A percentile compares a stretch with the other conserved stretches of the same genome.
Evolutionary conservation across 169 alveolate genomes (phyloP).

Genomic region (Babesia sp.): DNA sequence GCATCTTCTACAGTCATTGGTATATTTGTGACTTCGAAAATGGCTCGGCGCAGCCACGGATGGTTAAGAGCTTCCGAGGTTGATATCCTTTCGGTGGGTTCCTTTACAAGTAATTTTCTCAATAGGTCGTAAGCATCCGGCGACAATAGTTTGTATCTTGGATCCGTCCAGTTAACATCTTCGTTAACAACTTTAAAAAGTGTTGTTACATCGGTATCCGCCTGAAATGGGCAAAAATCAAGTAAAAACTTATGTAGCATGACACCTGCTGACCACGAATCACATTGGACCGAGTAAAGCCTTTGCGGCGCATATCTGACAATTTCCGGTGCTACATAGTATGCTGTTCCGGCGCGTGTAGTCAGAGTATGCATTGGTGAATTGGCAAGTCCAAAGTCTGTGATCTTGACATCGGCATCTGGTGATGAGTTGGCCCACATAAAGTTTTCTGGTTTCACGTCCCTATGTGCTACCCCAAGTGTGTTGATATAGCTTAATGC

Average conservation of each 20-base stretch:
- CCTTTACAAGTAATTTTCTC: slow-evolving; percentile 82
- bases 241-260: slow-evolving; percentile 86
- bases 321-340: slow-evolving; percentile 86
- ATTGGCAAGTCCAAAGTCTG: slow-evolving; percentile 79
- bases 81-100: slow-evolving; percentile 84
- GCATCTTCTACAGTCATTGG: slow-evolving; percentile 53
- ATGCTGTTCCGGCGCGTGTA: slow-evolving; percentile 73
- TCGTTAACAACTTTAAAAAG: slow-evolving; percentile 74
- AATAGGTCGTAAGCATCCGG: slow-evolving; percentile 90
- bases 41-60: slow-evolving; percentile 79
- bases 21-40: slow-evolving; percentile 33
- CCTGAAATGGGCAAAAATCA: slow-evolving; percentile 84
- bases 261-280: slow-evolving; percentile 86
- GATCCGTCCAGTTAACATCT: slow-evolving; percentile 63
- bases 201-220: slow-evolving; percentile 78
- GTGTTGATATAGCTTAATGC: slow-evolving; percentile 80
- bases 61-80: slow-evolving; percentile 88
- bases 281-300: slow-evolving; percentile 82
- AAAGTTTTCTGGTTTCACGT: slow-evolving; percentile 88
- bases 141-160: slow-evolving; percentile 68
- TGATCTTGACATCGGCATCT: slow-evolving; percentile 82
- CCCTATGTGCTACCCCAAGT: slow-evolving; percentile 82
- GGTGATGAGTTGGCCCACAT: slow-evolving; percentile 67
- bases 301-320: slow-evolving; percentile 64
- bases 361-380: slow-evolving; percentile 56